Evolutionary conservation across 768 basidiomycete genomes (phyloP).

Genomic region (Tulasnella sp.): DNA sequence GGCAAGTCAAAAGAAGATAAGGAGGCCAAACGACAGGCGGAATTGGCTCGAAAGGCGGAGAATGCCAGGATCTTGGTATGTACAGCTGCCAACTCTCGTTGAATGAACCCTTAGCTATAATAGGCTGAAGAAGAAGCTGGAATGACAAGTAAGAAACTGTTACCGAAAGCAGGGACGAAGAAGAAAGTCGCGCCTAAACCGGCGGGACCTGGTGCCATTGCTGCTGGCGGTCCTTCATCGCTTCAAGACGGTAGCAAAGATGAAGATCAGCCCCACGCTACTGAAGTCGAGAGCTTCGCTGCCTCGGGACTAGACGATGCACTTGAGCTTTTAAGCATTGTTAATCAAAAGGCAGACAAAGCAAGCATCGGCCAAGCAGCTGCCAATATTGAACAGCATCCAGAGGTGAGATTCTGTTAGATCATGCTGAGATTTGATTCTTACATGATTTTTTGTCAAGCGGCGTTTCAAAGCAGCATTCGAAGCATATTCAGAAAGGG

Average conservation of each 20-base stretch:
- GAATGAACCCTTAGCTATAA: not conserved
- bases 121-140: constrained; percentile 69
- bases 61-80: constrained; percentile 51
- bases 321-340: constrained; percentile 74
- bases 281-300: constrained; percentile 29
- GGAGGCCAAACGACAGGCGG: constrained; percentile 69
- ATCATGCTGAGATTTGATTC: constrained; percentile 6
- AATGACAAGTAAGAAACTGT: constrained; percentile 44
- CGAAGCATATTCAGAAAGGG: constrained; percentile 78
- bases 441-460: constrained; percentile 3
- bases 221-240: constrained; percentile 42
- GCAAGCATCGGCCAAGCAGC: constrained; percentile 80
- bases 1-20: constrained; percentile 59
- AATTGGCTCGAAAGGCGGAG: constrained; percentile 77
- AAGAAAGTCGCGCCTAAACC: constrained; percentile 39
- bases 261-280: constrained; percentile 18
- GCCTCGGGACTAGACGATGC: constrained; percentile 89
- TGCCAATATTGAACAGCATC: constrained; percentile 76
- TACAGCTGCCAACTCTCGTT: not conserved
- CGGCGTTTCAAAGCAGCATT: constrained; percentile 43
- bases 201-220: constrained; percentile 74
- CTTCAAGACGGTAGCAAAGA: constrained; percentile 18
- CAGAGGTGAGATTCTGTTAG: constrained; percentile 55
- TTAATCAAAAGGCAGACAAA: constrained; percentile 88
- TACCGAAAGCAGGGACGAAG: constrained; percentile 45